Evolutionary conservation across 2,329 filamentous ascomycete genomes (phyloP), one percentile per base, ranked within the genome.

Genomic region (Colletotrichum tofieldiae): DNA sequence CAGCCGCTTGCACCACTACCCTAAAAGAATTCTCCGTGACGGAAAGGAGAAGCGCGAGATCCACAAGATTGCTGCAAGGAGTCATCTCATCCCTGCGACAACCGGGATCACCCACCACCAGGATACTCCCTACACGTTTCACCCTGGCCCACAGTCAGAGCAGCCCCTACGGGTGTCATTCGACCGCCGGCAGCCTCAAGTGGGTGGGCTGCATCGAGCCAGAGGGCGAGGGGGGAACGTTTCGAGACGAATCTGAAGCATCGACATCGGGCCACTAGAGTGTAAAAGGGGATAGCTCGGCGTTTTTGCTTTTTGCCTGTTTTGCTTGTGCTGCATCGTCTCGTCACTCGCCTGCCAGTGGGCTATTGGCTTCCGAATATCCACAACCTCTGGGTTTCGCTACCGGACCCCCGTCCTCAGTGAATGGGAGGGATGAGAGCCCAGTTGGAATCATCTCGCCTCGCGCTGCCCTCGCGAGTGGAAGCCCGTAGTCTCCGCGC

Each of bases 231-330:
- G 52, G 29, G 65, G 65, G 35, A 29, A 26, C 39, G 45, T 72
- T 68, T 72, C 69, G 65, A 72, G 69, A 72, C 69, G 69, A 64
- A 72, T 72, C 65, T 72, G 69, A 72, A 72, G 69, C 69, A 68
- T 59, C 65, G 59, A 72, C 65, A 72, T 63, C 37, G 69, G 59
- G 65, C 65, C 65, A 68, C 45, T 37, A 43, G 41, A 52, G 26
- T n/a, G 62, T 43, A 45, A 65, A 65, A 32, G 62, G 62, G 26
- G 62, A 63, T 68, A 62, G 51, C 45, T 72, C 69, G 69, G 67
- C 23, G 32, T 71, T 32, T 63, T 54, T 37, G 9, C 9, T n/a
- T 26, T 64, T 16, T n/a, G 16, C 12, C 29, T 45, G n/a, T 23
- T 26, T 49, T 51, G 55, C 26, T 49, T 49, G 32, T 35, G 12